Conservation (phyloP, 2,329 filamentous ascomycete genomes). For the Neofusicoccum sp. region DNA sequence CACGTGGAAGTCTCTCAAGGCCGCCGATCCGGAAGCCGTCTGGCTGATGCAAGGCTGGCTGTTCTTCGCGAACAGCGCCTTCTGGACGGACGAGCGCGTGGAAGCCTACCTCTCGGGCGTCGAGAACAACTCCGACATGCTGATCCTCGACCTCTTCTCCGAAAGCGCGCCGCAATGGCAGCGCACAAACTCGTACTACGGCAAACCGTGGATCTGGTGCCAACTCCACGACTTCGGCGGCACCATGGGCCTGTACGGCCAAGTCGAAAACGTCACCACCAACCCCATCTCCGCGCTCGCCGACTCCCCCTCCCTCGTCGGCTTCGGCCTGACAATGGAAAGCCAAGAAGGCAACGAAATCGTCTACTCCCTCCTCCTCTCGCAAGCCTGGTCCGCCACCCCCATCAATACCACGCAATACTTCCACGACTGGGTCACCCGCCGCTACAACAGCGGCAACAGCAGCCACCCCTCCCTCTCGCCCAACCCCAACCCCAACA, state of each 20-base stretch:
- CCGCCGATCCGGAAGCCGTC: constrained; percentile 50
- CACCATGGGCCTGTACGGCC: constrained; percentile 55
- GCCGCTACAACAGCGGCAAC: constrained; percentile 41
- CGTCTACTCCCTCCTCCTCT: constrained; percentile 54
- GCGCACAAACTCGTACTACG: constrained; percentile 53
- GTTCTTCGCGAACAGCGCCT: constrained; percentile 48
- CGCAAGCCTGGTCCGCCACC: constrained; percentile 52
- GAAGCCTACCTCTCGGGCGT: constrained; percentile 55
- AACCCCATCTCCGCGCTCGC: constrained; percentile 50
- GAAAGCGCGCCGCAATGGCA: constrained; percentile 56
- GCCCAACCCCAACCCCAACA: not conserved
- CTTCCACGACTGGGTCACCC: constrained; percentile 50
- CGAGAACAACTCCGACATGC: constrained; percentile 47
- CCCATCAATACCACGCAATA: constrained; percentile 50
- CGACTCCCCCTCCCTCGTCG: constrained; percentile 47
- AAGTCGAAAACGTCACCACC: constrained; percentile 52
- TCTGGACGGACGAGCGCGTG: constrained; percentile 51
- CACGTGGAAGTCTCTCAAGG: constrained; percentile 53
- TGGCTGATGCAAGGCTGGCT: constrained; percentile 59
- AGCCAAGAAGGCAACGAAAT: constrained; percentile 58
- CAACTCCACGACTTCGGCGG: constrained; percentile 55
- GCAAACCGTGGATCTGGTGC: constrained; percentile 60
- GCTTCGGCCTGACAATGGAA: constrained; percentile 54
- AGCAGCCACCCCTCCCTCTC: not conserved
- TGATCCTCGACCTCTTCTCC: constrained; percentile 56